Base-by-base conservation (phyloP, 495 filamentous ascomycete genomes). In the Penicillium riverlandense region DNA sequence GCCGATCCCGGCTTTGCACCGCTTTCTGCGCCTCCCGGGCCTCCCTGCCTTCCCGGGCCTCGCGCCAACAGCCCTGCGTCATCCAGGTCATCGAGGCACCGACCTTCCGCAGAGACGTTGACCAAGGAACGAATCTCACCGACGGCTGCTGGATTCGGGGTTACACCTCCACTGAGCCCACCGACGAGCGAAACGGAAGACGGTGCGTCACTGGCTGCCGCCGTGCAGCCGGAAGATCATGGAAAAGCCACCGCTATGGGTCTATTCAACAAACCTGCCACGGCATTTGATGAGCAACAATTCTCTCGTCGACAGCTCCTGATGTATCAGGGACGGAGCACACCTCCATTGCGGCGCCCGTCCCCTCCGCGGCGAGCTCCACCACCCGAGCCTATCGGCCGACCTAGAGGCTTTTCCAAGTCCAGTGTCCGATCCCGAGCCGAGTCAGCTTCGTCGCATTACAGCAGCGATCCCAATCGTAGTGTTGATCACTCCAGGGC, bases 181-280 rank as follows among this genome's bases (percentile, higher is more conserved):
- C 80, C 87, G 0, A 72, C 78, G 8, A 88, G 82, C 55, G 84
- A 90, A 44, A 69, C 72, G 13, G 83, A 80, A 2, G 82, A 90
- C 11, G 67, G 69, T 9, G 51, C 68, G 0, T 61, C 77, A 0
- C 60, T 79, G 38, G 64, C 71, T 2, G 63, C 65, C 8, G 66
- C 85, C 11, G 71, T 91, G 8, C 80, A 86, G 46, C 84, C 87
- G 0, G 83, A 82, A 48, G 89, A 95, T 50, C 67, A 78, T 34
- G 88, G 87, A 13, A 94, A 94, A 62, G 87, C 90, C 10, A 94
- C 90, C 1, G 87, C 87, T 5, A 74, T 88, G 62, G 87, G 87
- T 11, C 73, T 88, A 1, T 95, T 95, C 66, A 83, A 90, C 43
- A 88, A 88, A 50, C 86, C 90, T 2, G 67, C 61, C 14, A 76